phyloP scores from a whole-genome alignment of 345 rosid genomes.

The Durio zibethinus region DNA sequence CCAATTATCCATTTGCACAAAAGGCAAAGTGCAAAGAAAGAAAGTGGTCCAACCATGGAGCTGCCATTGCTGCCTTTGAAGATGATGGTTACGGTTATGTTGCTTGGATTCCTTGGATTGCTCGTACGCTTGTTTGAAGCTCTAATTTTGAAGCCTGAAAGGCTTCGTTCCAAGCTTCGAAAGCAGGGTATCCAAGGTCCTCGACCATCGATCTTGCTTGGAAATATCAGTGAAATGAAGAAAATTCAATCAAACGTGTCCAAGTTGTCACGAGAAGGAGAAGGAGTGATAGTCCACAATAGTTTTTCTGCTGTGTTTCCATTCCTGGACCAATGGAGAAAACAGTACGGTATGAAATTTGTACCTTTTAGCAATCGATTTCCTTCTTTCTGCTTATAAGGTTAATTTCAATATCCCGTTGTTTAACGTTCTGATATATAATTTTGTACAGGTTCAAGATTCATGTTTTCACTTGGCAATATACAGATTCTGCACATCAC shows the following conservation, averaged over 20 bases:
- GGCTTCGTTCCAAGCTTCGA: slow-evolving; percentile 27
- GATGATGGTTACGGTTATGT: not conserved
- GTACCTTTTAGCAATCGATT: not conserved
- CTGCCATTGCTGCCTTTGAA: not conserved
- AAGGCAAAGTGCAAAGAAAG: not conserved
- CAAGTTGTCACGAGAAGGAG: not conserved
- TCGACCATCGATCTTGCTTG: slow-evolving; percentile 29
- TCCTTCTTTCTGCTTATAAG: not conserved
- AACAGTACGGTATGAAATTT: slow-evolving; percentile 26
- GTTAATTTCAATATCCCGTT: not conserved
- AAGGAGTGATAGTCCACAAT: slow-evolving; percentile 21
- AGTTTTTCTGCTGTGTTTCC: slow-evolving; percentile 28
- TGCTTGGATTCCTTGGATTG: not conserved
- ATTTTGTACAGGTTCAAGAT: slow-evolving; percentile 25
- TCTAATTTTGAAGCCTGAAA: slow-evolving; percentile 24
- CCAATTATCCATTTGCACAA: too few species aligned
- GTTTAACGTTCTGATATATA: not conserved
- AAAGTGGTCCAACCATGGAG: not conserved
- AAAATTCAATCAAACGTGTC: slow-evolving; percentile 5
- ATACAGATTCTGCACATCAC: slow-evolving; percentile 28
- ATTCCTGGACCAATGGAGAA: slow-evolving; percentile 31
- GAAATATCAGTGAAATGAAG: slow-evolving; percentile 38
- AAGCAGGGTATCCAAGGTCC: slow-evolving; percentile 44
- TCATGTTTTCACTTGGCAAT: slow-evolving; percentile 33
- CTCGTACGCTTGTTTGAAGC: not conserved